Conservation (phyloP, 257 asterid genomes). For the Lycium ferocissimum region DNA sequence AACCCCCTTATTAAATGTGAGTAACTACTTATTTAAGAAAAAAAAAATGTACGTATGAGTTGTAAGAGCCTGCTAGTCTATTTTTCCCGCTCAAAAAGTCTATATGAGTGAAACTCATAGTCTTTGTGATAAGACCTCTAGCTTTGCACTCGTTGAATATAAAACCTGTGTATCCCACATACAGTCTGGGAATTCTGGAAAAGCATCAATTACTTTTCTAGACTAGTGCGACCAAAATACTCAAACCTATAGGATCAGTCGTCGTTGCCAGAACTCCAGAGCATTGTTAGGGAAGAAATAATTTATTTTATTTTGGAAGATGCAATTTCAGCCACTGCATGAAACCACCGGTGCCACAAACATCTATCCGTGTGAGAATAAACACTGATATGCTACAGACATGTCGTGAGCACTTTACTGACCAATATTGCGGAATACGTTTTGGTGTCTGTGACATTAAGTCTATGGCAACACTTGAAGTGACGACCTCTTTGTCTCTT, state of each 20-base stretch:
- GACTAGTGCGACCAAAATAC: neutral
- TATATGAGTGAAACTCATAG: neutral
- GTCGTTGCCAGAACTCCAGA: neutral
- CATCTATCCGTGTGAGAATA: neutral
- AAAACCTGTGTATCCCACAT: neutral
- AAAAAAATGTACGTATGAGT: neutral
- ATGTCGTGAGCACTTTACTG: neutral
- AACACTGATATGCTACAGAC: neutral
- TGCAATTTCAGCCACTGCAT: constrained; percentile 9
- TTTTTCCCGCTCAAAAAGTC: neutral
- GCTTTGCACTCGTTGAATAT: constrained; percentile 3
- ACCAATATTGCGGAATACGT: neutral
- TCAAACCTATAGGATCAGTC: constrained; percentile 7
- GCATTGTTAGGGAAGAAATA: neutral
- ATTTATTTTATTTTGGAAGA: neutral
- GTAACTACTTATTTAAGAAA: neutral
- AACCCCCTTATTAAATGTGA: neutral
- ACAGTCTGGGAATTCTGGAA: neutral
- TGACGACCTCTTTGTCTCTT: neutral
- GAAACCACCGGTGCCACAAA: neutral
- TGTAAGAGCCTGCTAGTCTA: neutral
- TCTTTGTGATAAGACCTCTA: neutral
- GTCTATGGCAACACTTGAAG: neutral
- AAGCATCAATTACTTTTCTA: constrained; percentile 1
- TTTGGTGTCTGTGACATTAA: neutral